Evolutionary conservation across 768 basidiomycete species (phyloP).

Genomic region (Lyophyllum atratum): DNA sequence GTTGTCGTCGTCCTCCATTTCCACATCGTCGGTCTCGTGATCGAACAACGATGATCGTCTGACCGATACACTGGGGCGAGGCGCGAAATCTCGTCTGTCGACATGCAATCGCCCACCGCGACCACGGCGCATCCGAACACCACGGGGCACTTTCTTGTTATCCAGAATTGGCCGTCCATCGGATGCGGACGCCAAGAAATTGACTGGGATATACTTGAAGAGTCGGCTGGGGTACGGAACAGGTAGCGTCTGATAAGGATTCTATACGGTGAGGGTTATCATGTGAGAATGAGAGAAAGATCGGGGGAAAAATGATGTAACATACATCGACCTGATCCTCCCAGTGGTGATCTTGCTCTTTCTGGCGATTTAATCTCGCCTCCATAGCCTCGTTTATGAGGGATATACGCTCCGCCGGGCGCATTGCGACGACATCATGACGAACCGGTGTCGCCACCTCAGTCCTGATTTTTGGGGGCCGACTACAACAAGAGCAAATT

Average conservation of each 20-base stretch:
- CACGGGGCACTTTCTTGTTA: constrained; percentile 26
- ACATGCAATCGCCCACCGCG: constrained; percentile 79
- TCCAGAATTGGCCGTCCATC: constrained; percentile 24
- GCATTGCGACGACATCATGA: constrained; percentile 46
- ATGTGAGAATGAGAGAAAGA: background rate
- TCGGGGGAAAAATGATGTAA: constrained; percentile 1
- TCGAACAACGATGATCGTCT: constrained; percentile 28
- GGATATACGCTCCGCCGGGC: constrained; percentile 65
- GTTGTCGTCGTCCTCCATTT: constrained; percentile 33
- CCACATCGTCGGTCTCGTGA: constrained; percentile 21
- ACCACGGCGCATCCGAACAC: constrained; percentile 74
- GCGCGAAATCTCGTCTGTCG: constrained; percentile 60
- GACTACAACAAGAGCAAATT: constrained; percentile 33
- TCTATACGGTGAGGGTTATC: constrained; percentile 40
- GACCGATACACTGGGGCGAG: constrained; percentile 23
- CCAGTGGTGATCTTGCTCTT: constrained; percentile 78
- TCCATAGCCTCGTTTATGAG: constrained; percentile 65
- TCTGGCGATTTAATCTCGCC: constrained; percentile 55
- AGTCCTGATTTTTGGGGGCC: constrained; percentile 57
- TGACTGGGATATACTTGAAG: constrained; percentile 60
- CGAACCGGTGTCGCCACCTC: constrained; percentile 39
- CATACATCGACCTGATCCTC: constrained; percentile 85
- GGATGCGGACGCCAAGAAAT: constrained; percentile 30
- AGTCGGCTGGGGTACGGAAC: constrained; percentile 59
- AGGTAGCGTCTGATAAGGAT: constrained; percentile 67